Base-by-base conservation (phyloP, 768 basidiomycete species). In the Rhodosporidiobolus odoratus region DNA sequence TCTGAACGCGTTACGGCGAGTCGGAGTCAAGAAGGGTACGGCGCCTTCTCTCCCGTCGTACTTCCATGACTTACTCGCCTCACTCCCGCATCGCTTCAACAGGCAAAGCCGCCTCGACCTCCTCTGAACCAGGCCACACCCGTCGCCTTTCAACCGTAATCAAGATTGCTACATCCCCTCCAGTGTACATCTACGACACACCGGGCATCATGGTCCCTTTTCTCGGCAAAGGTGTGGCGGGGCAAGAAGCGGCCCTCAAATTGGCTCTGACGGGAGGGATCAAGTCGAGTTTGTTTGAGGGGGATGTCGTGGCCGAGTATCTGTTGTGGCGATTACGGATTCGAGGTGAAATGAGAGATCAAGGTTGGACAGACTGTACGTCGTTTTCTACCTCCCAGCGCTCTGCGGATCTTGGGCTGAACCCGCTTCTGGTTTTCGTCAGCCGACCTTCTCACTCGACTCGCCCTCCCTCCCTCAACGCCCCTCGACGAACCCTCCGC, bases 131-230 rank as follows among this genome's bases (percentile, higher is more conserved):
- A 1, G 96, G 96, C 25, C 84, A 91, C 77, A 99, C 96, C 25
- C 88, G 89, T 62, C 85, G 89, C 47, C 81, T 97, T 52, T 95
- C 94, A 9, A 95, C 90, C 16, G 86, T 91, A 41, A 83, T 98
- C 53, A 92, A 92, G 80, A 83, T 99, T 62, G 88, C 86, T 34
- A 79, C 88, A 68, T 84, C 88, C 64, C 92, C 93, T 4, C 71
- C 75, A 13, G 88, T 96, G 17, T 98, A 98, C 81, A 90, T 96
- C 7, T 92, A 88, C 76, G 96, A 99, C 82, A 88, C 91, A 15
- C 96, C 96, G 3, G 96, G 96, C 4, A 90, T 98, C 57, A 98
- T 98, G 94, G 83, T 96, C 52, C 92, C 93, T 17, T 98, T 89
- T 81, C 84, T 98, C 38, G 96, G 96, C 1, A 85, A 83, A 68